phyloP scores from a whole-genome alignment of 2,329 filamentous ascomycete genomes.

The Epichloe elymi region DNA sequence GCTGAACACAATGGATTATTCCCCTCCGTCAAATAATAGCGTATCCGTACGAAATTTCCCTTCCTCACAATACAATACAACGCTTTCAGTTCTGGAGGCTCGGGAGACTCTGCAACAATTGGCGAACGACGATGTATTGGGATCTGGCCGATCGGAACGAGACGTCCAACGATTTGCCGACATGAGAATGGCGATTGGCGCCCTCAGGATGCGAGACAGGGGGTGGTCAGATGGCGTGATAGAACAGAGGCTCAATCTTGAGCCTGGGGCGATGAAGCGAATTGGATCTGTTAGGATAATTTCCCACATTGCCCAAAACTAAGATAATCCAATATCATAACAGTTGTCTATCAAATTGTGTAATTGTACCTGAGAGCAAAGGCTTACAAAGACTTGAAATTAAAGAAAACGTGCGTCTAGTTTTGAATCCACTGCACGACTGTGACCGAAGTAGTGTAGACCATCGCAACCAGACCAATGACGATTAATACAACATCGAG shows the following conservation, averaged over 20 bases:
- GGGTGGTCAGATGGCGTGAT: not conserved
- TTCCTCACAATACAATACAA: not conserved
- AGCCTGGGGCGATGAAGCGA: not conserved
- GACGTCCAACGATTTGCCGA: slow-evolving; percentile 1
- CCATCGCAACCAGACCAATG: slow-evolving; percentile 52
- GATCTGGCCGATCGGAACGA: not conserved
- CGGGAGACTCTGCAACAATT: not conserved
- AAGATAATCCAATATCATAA: no score
- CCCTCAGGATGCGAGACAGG: slow-evolving; percentile 1
- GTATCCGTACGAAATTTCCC: not conserved
- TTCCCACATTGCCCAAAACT: not conserved
- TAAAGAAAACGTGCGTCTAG: not conserved
- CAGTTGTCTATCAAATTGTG: no score
- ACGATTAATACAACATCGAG: slow-evolving; percentile 50
- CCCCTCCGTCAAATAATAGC: not conserved
- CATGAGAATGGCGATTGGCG: slow-evolving; percentile 2
- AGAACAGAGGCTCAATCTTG: not conserved
- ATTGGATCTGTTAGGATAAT: not conserved
- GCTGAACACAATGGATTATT: not conserved
- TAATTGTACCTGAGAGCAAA: no score
- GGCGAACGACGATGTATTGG: not conserved
- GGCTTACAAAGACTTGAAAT: not conserved
- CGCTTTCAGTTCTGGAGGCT: not conserved
- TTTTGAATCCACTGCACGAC: slow-evolving; percentile 21
- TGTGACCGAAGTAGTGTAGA: slow-evolving; percentile 57